Conservation (phyloP, 108 stramenopile genomes). For the Skeletonema grethae region DNA sequence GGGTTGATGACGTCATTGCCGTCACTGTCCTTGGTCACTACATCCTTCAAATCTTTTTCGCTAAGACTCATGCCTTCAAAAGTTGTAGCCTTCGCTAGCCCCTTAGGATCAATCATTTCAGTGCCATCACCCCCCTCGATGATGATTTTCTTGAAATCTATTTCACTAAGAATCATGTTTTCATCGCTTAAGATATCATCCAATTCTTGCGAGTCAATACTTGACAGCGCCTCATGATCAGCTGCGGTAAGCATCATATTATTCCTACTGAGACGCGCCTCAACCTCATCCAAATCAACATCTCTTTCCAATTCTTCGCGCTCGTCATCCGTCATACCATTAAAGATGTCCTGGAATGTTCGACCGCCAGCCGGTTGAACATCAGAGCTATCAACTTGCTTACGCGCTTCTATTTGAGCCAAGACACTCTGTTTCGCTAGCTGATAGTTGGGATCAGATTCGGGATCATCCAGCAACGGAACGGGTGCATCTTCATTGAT, state of each 20-base stretch:
- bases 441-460: conserved; percentile 33
- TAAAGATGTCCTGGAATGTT: conserved; percentile 28
- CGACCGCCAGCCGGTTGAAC: conserved; percentile 16
- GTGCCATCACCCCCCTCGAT: conserved; percentile 48
- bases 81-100: conserved; percentile 21
- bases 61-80: conserved; percentile 25
- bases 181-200: conserved; percentile 26
- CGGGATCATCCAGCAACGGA: conserved; percentile 31
- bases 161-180: conserved; percentile 35
- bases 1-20: neutral
- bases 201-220: conserved; percentile 24
- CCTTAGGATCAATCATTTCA: conserved; percentile 23
- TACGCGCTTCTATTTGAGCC: conserved; percentile 32
- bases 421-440: conserved; percentile 34
- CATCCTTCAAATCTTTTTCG: conserved; percentile 40
- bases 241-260: conserved; percentile 41
- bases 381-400: conserved; percentile 15
- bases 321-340: conserved; percentile 42
- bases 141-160: conserved; percentile 57
- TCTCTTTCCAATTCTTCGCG: conserved; percentile 25
- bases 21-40: neutral
- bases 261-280: conserved; percentile 23
- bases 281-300: conserved; percentile 28
- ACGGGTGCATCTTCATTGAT: conserved; percentile 31
- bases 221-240: conserved; percentile 36